These are phyloP conservation scores for Wallacemonas sp. DNA, from an alignment of 208 protist genomes.

Conservation along the genomic window DNA sequence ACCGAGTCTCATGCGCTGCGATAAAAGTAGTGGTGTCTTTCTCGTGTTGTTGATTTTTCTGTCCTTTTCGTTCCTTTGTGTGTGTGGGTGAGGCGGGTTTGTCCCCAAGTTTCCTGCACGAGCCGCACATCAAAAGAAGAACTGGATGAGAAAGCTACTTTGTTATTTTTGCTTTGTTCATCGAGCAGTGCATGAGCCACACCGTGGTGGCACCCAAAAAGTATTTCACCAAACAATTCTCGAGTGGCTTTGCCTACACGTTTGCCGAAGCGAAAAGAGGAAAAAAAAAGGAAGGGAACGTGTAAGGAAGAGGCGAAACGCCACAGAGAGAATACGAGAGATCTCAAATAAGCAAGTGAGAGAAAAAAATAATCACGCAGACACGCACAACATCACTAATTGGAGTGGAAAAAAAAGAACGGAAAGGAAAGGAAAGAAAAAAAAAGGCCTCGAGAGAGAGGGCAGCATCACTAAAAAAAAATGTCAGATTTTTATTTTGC, in stretches of 20 bases:
- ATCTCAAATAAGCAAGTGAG: background rate
- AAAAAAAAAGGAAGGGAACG: constrained; percentile 11
- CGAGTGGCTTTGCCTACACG: constrained; percentile 2
- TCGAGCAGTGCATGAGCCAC: too few species aligned
- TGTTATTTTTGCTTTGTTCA: too few species aligned
- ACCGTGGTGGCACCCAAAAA: too few species aligned
- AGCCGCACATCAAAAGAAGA: constrained; percentile 7
- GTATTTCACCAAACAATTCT: too few species aligned
- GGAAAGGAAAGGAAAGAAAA: too few species aligned
- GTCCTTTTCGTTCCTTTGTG: background rate
- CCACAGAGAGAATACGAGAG: background rate
- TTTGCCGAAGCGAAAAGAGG: constrained; percentile 1
- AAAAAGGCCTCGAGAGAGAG: too few species aligned
- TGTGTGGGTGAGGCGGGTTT: constrained; percentile 21
- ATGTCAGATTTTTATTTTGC: too few species aligned
- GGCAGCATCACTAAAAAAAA: background rate
- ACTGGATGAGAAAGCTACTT: too few species aligned
- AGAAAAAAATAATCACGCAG: constrained; percentile 16
- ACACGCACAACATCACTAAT: background rate
- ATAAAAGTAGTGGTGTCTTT: too few species aligned
- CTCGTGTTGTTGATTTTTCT: background rate
- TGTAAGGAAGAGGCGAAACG: background rate
- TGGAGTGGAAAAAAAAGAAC: background rate
- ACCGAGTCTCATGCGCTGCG: too few species aligned
- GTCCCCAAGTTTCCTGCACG: constrained; percentile 26